A percentile compares a stretch with the other conserved stretches of the same genome.
phyloP scores from a whole-genome alignment of 2,329 filamentous ascomycete species.

The Arthrobotrys pseudoclavata region DNA sequence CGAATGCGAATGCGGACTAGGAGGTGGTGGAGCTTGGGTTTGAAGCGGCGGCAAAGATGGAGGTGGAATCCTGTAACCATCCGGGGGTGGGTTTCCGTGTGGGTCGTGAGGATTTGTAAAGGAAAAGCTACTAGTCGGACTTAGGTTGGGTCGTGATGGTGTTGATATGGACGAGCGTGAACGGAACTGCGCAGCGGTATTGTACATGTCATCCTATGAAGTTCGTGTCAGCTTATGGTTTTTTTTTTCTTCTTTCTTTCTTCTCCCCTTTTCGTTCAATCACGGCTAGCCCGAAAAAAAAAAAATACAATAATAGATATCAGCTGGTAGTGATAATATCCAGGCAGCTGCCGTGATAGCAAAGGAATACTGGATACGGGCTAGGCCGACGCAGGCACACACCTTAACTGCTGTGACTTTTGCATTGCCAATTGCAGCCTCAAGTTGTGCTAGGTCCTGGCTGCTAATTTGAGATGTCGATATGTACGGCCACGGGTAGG shows the following conservation, averaged over 20 bases:
- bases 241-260: not conserved
- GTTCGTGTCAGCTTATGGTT: conserved; percentile 48
- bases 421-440: conserved; percentile 50
- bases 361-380: conserved; percentile 35
- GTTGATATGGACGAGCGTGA: conserved; percentile 55
- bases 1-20: conserved; percentile 56
- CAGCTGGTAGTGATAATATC: not conserved
- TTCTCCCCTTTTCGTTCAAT: conserved; percentile 7
- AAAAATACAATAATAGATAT: conserved; percentile 13
- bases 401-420: conserved; percentile 57
- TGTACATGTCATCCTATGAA: conserved; percentile 58
- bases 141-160: conserved; percentile 53
- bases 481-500: conserved; percentile 57
- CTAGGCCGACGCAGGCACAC: conserved; percentile 42
- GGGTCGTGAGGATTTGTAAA: conserved; percentile 57
- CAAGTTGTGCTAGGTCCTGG: conserved; percentile 51
- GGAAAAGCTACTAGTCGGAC: conserved; percentile 57
- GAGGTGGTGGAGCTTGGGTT: conserved; percentile 51
- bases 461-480: conserved; percentile 58
- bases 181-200: conserved; percentile 52
- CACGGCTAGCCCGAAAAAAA: conserved; percentile 19
- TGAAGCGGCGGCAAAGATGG: conserved; percentile 54
- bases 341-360: conserved; percentile 24
- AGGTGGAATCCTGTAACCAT: conserved; percentile 52
- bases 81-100: conserved; percentile 40